These are phyloP conservation scores for Silybum marianum DNA, from an alignment of 129 eudicot species.

Conservation along the genomic window DNA sequence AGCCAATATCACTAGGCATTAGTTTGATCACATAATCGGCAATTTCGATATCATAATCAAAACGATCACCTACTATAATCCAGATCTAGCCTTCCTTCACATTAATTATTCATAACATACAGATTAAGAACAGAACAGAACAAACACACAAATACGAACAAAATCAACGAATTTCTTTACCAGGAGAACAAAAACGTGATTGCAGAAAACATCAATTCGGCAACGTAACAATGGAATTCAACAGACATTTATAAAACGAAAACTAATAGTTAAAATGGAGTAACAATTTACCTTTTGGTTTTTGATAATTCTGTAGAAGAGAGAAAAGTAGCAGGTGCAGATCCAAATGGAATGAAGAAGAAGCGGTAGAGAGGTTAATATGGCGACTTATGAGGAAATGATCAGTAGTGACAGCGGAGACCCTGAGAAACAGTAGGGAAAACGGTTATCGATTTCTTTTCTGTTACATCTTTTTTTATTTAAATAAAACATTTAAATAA, in stretches of 20 bases:
- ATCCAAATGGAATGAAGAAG: conserved; percentile 13
- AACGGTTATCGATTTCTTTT: neutral
- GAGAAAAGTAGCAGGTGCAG: neutral
- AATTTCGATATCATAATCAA: neutral
- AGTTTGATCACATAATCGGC: neutral
- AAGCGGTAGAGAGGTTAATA: neutral
- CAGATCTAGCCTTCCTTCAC: conserved; percentile 3
- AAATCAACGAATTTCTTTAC: neutral
- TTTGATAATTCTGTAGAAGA: neutral
- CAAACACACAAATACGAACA: neutral
- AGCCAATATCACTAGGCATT: neutral
- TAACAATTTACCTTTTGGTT: conserved; percentile 2
- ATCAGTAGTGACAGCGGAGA: neutral
- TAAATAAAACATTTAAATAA: too few species aligned
- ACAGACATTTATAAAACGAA: neutral
- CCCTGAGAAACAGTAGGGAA: neutral
- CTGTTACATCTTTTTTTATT: neutral
- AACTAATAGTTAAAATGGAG: neutral
- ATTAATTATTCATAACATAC: neutral
- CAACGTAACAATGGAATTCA: neutral
- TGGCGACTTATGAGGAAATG: neutral
- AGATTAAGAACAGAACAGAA: neutral
- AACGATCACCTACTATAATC: neutral
- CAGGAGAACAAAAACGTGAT: neutral
- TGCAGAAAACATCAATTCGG: neutral